Conservation (phyloP, 352 stramenopile species). For the Halophytophthora polymorphica region DNA sequence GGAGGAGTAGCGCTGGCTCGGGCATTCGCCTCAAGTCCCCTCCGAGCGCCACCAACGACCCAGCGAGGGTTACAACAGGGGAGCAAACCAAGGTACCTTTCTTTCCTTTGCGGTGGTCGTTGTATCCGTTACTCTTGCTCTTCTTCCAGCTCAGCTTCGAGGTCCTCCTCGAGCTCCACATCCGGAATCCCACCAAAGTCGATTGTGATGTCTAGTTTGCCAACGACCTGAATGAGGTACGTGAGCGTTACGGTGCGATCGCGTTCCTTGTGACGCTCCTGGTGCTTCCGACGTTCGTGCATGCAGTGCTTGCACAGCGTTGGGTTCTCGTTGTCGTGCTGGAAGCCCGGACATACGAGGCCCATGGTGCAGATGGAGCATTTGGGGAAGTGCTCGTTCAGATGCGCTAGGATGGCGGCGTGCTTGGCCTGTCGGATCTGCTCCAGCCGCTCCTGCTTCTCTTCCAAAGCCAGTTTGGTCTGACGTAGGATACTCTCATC, state of each 20-base stretch:
- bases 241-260: constrained; percentile 36
- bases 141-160: constrained; percentile 46
- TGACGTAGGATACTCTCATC: constrained; percentile 46
- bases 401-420: constrained; percentile 32
- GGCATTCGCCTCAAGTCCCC: too few relatives aligned
- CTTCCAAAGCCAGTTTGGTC: constrained; percentile 38
- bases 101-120: background rate
- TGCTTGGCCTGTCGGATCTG: constrained; percentile 47
- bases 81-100: background rate
- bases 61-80: background rate
- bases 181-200: constrained; percentile 50
- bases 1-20: constrained; percentile 4
- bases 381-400: constrained; percentile 61
- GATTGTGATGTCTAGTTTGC: constrained; percentile 52
- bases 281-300: constrained; percentile 68
- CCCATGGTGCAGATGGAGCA: constrained; percentile 66
- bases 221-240: constrained; percentile 46
- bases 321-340: constrained; percentile 63
- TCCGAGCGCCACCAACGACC: too few relatives aligned
- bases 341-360: constrained; percentile 70
- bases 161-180: constrained; percentile 56
- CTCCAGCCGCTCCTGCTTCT: constrained; percentile 36
- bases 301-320: constrained; percentile 74
- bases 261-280: constrained; percentile 35
- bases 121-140: constrained; percentile 14